Evolutionary conservation across 176 grass and related monocot species (phyloP).

Genomic region (Raddia guianensis): DNA sequence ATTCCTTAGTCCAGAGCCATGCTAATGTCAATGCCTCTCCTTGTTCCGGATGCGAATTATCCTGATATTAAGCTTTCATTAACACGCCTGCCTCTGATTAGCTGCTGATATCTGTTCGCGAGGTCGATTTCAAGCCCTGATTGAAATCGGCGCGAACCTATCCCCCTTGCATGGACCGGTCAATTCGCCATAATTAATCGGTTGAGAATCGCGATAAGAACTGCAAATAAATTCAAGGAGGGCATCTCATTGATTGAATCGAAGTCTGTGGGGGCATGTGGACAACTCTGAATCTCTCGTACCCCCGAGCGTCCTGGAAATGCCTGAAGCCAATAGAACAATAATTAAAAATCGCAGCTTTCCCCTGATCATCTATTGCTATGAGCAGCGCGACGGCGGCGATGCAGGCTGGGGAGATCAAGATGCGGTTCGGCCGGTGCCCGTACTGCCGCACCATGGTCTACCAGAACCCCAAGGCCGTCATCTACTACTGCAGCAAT

Average conservation of each 20-base stretch:
- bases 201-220: not conserved
- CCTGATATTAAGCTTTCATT: not conserved
- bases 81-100: too few species aligned
- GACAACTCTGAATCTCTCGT: not conserved
- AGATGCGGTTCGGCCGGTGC: conserved; percentile 48
- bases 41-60: not conserved
- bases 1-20: not conserved
- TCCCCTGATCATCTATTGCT: too few species aligned
- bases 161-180: not conserved
- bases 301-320: not conserved
- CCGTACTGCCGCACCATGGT: conserved; percentile 51
- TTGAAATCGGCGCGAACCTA: not conserved
- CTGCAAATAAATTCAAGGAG: not conserved
- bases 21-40: not conserved
- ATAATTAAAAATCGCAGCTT: too few species aligned
- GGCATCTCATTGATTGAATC: not conserved
- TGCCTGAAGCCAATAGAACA: too few species aligned
- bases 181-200: not conserved
- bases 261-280: not conserved
- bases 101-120: not conserved
- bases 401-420: conserved; percentile 15
- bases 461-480: conserved; percentile 28
- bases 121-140: not conserved
- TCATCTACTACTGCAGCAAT: conserved; percentile 51
- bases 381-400: not conserved